Evolutionary conservation across 108 stramenopile species (phyloP).

Genomic region (Skeletonema potamos): DNA sequence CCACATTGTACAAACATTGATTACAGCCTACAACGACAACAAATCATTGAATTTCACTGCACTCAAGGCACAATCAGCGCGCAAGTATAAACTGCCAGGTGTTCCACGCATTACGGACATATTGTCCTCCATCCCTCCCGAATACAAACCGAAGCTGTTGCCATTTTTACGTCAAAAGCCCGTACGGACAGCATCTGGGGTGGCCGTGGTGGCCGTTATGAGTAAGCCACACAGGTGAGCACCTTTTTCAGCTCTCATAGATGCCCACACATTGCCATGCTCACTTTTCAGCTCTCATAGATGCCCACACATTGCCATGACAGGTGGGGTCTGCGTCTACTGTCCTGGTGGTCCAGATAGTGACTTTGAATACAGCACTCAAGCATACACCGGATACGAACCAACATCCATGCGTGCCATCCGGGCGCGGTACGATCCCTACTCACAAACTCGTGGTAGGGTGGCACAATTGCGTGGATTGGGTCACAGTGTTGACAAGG

Average conservation of each 20-base stretch:
- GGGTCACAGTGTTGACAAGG: constrained; percentile 94
- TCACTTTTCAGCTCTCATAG: too few relatives aligned
- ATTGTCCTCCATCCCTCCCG: constrained; percentile 82
- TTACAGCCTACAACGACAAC: constrained; percentile 81
- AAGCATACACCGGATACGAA: constrained; percentile 97
- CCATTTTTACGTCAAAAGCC: constrained; percentile 92
- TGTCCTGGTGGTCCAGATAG: constrained; percentile 96
- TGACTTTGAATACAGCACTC: constrained; percentile 96
- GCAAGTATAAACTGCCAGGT: constrained; percentile 82
- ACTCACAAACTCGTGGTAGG: constrained; percentile 85
- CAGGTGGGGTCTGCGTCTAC: constrained; percentile 94
- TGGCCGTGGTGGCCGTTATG: constrained; percentile 96
- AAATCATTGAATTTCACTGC: constrained; percentile 84
- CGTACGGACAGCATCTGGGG: constrained; percentile 91
- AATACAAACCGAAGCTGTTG: constrained; percentile 72
- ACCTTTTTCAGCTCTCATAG: too few relatives aligned
- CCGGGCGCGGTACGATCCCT: constrained; percentile 94
- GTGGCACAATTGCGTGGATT: constrained; percentile 84
- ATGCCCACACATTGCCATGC: constrained; percentile 94
- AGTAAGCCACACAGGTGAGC: too few relatives aligned
- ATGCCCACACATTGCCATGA: constrained; percentile 95
- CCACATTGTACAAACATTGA: constrained; percentile 82
- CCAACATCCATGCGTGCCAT: constrained; percentile 95
- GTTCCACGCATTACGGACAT: constrained; percentile 92
- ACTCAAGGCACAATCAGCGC: constrained; percentile 76